Conservation (phyloP, 768 basidiomycete species). For the Phallus indusiatus region DNA sequence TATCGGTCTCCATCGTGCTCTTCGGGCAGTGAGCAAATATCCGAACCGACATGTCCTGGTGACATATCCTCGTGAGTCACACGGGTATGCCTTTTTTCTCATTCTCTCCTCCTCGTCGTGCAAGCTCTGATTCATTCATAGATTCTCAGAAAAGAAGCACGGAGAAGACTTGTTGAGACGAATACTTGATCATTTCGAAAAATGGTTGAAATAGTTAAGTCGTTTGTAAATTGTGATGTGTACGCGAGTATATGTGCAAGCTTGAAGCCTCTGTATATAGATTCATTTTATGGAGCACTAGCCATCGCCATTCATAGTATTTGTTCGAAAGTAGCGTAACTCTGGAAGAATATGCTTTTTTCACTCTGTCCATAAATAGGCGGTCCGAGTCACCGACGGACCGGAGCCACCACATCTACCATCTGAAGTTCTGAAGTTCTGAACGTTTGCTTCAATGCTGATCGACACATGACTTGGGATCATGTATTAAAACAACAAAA, state of each 20-base stretch:
- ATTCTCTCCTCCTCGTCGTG: neutral
- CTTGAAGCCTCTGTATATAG: too few relatives aligned
- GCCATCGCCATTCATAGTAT: too few relatives aligned
- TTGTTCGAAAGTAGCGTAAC: too few relatives aligned
- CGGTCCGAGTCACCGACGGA: neutral
- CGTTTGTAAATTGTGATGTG: neutral
- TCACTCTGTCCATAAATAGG: neutral
- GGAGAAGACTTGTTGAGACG: constrained; percentile 8
- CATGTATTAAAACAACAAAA: neutral
- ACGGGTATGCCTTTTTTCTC: constrained; percentile 3
- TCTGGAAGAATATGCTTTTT: too few relatives aligned
- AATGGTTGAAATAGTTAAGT: constrained; percentile 6
- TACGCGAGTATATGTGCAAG: too few relatives aligned
- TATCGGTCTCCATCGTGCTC: constrained; percentile 9
- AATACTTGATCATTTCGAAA: constrained; percentile 6
- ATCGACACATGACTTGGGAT: neutral
- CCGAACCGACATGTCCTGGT: constrained; percentile 8
- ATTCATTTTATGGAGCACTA: too few relatives aligned
- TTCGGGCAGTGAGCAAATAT: constrained; percentile 8
- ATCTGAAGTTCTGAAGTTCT: neutral
- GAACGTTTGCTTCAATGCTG: neutral
- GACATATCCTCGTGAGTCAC: constrained; percentile 11
- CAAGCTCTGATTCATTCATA: neutral
- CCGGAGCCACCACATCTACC: neutral
- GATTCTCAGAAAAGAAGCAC: constrained; percentile 7